phyloP scores from a whole-genome alignment of 441 rosid species.

The Eruca vesicaria region DNA sequence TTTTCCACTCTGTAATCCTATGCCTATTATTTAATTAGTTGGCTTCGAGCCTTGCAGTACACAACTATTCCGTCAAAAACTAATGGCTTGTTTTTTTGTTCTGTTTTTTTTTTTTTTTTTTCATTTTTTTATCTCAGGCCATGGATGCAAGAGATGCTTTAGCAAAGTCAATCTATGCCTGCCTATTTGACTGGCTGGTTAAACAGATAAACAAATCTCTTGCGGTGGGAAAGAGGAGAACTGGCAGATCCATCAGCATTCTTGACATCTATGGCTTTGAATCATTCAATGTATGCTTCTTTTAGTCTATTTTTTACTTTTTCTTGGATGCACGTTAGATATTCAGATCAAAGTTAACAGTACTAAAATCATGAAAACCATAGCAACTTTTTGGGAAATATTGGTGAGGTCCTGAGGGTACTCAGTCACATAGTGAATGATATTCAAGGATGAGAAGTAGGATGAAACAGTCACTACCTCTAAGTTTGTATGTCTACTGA shows the following conservation, averaged over 20 bases:
- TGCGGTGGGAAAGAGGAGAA: slow-evolving; percentile 46
- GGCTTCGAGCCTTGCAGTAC: slow-evolving; percentile 1
- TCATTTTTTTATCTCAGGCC: slow-evolving; percentile 53
- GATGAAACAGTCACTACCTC: too few species aligned
- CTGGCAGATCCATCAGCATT: slow-evolving; percentile 77
- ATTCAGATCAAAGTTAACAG: background rate
- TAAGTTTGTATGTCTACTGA: too few species aligned
- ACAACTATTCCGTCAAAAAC: background rate
- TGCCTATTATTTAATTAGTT: background rate
- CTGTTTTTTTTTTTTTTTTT: background rate
- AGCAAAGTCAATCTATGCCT: slow-evolving; percentile 77
- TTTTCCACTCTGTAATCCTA: background rate
- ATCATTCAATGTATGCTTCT: slow-evolving; percentile 68
- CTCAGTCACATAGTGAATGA: background rate
- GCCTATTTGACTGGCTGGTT: slow-evolving; percentile 87
- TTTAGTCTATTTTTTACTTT: slow-evolving; percentile 7
- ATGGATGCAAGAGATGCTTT: slow-evolving; percentile 80
- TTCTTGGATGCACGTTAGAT: slow-evolving; percentile 1
- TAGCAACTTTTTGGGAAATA: background rate
- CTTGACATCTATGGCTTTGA: slow-evolving; percentile 96
- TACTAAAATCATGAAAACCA: background rate
- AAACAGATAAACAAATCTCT: slow-evolving; percentile 74
- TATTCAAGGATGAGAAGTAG: background rate
- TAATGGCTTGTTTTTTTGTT: background rate
- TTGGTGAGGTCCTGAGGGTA: background rate